These are phyloP conservation scores for Lepiota brunneoincarnata DNA, from an alignment of 768 basidiomycete species.

Conservation along the genomic window DNA sequence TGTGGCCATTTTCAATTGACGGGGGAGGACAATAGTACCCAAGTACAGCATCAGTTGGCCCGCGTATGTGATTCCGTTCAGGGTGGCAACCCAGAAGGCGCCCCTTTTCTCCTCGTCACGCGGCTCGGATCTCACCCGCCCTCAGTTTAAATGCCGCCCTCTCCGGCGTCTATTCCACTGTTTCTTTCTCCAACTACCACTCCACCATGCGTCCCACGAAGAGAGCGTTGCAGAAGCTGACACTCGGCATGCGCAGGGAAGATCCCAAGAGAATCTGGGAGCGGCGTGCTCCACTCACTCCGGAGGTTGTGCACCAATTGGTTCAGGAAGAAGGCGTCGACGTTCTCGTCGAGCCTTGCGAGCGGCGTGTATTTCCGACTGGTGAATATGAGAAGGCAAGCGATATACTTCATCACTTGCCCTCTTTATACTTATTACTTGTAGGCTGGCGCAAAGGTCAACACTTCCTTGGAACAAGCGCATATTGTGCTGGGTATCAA, in stretches of 20 bases:
- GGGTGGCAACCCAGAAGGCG: neutral
- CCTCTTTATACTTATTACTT: neutral
- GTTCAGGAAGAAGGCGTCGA: conserved; percentile 51
- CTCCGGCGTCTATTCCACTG: neutral
- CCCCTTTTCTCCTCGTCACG: conserved; percentile 1
- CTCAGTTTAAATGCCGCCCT: neutral
- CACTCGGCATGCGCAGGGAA: conserved; percentile 50
- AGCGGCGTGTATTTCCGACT: conserved; percentile 67
- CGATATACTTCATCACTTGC: conserved; percentile 9
- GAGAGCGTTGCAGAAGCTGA: conserved; percentile 6
- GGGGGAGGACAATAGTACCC: neutral
- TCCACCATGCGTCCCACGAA: conserved; percentile 2
- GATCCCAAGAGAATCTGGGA: conserved; percentile 85
- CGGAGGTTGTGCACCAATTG: conserved; percentile 64
- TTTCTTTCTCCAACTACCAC: neutral
- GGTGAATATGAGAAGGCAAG: conserved; percentile 65
- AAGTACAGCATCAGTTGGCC: neutral
- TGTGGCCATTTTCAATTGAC: neutral
- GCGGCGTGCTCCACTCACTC: conserved; percentile 79
- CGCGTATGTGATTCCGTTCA: neutral
- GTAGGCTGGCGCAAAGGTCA: conserved; percentile 77
- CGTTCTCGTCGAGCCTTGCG: conserved; percentile 76
- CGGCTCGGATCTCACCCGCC: conserved; percentile 15
- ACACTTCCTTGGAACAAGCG: conserved; percentile 52
- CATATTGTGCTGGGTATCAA: conserved; percentile 89